Percentiles rank a stretch among this genome's conserved stretches.
Conservation (phyloP, 352 stramenopile genomes). For the Saprolegnia diclina region DNA sequence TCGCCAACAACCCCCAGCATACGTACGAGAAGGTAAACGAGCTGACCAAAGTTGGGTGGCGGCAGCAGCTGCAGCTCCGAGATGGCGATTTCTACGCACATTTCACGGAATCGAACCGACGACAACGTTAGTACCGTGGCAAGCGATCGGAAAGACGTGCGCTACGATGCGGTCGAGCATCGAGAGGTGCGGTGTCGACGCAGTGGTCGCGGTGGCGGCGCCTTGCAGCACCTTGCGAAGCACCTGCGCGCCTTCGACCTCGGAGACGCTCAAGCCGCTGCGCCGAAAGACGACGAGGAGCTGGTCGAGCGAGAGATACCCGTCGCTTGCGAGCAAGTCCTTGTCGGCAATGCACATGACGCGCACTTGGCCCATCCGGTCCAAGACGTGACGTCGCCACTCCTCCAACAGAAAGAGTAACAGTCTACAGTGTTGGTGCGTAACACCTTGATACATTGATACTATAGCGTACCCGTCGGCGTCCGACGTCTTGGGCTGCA, state of each 20-base stretch:
- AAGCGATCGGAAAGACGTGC: constrained; percentile 53
- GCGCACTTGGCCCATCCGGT: constrained; percentile 62
- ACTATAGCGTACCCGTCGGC: constrained; percentile 15
- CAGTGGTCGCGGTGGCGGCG: background rate
- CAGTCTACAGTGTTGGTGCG: constrained; percentile 36
- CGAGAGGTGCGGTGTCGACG: constrained; percentile 29
- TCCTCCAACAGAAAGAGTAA: constrained; percentile 54
- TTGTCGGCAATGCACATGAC: constrained; percentile 53
- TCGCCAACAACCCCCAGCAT: constrained; percentile 34
- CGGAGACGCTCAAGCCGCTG: constrained; percentile 51
- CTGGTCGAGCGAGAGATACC: constrained; percentile 54
- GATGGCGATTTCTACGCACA: constrained; percentile 32
- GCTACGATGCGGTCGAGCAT: constrained; percentile 59
- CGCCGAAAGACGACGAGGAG: constrained; percentile 57
- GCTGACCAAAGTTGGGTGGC: constrained; percentile 34
- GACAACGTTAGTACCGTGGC: background rate
- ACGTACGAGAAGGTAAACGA: constrained; percentile 49
- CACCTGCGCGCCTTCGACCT: constrained; percentile 30
- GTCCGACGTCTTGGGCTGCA: constrained; percentile 17
- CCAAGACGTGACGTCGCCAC: constrained; percentile 63
- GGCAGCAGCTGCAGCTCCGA: constrained; percentile 24
- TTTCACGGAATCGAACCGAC: constrained; percentile 25
- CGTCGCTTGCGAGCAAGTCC: constrained; percentile 50
- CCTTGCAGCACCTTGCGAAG: constrained; percentile 18
- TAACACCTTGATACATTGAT: background rate